A percentile compares a stretch with the other conserved stretches of the same genome.
phyloP scores from a whole-genome alignment of 2,329 filamentous ascomycete genomes.

The Phyllosticta capitalensis region DNA sequence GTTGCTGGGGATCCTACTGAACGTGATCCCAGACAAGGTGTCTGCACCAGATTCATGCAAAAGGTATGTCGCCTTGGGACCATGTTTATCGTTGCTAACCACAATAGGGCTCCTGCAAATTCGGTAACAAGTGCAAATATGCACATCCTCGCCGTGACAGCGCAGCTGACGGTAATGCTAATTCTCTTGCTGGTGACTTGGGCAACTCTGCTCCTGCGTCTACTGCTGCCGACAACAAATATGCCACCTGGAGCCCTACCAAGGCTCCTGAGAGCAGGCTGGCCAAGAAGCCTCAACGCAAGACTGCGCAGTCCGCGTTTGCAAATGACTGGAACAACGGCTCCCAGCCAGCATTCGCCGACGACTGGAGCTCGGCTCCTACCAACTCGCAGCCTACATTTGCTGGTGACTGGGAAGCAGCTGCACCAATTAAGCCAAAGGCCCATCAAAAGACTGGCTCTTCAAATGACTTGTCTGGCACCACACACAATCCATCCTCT shows the following conservation, averaged over 20 bases:
- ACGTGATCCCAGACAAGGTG: neutral
- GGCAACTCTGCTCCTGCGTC: neutral
- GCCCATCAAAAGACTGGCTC: neutral
- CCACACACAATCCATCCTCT: neutral
- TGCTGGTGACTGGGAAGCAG: neutral
- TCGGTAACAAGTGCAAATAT: constrained; percentile 1
- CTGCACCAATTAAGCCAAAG: neutral
- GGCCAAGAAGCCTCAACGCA: neutral
- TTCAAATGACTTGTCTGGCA: neutral
- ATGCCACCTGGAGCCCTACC: neutral
- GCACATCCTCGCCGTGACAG: neutral
- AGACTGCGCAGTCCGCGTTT: neutral
- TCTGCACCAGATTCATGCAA: neutral
- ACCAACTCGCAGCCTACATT: neutral
- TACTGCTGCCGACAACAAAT: neutral
- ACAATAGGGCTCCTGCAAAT: constrained; percentile 1
- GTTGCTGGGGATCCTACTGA: neutral
- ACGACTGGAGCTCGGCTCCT: constrained; percentile 1
- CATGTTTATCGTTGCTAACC: neutral
- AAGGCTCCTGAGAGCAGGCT: neutral
- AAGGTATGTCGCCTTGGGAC: neutral
- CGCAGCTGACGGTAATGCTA: neutral
- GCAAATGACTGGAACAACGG: constrained; percentile 3
- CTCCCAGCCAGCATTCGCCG: neutral
- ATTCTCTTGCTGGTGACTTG: constrained; percentile 3